These are phyloP conservation scores for Plasmodium relictum DNA, from an alignment of 169 alveolate genomes.

Conservation along the genomic window DNA sequence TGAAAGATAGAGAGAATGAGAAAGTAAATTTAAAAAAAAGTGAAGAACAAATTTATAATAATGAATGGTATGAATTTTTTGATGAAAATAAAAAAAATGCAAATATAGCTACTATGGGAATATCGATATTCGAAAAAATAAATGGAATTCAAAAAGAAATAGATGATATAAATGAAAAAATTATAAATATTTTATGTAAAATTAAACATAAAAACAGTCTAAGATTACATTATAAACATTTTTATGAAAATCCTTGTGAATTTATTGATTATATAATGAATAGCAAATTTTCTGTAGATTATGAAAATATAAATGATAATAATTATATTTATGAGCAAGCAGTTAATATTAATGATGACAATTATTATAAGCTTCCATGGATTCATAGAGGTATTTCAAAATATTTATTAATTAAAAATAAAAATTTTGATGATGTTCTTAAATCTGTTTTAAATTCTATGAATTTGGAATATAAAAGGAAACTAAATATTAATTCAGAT, in stretches of 20 bases:
- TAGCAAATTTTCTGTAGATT: constrained; percentile 61
- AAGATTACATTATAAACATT: constrained; percentile 65
- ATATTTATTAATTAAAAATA: constrained; percentile 61
- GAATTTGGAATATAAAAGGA: constrained; percentile 64
- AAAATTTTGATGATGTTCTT: constrained; percentile 72
- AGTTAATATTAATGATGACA: constrained; percentile 75
- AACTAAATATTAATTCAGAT: constrained; percentile 22
- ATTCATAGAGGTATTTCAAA: constrained; percentile 77
- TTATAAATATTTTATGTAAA: constrained; percentile 63
- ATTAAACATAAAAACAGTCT: constrained; percentile 63
- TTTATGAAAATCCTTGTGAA: constrained; percentile 76
- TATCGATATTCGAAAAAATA: constrained; percentile 64
- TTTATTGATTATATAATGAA: constrained; percentile 76
- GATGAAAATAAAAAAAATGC: constrained; percentile 8
- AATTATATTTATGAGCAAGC: constrained; percentile 69
- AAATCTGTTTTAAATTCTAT: constrained; percentile 69
- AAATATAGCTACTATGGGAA: constrained; percentile 8
- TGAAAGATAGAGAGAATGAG: neutral
- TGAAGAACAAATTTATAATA: constrained; percentile 9
- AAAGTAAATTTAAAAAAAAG: neutral
- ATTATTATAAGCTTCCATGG: constrained; percentile 74
- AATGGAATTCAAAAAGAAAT: constrained; percentile 69
- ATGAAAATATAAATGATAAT: constrained; percentile 40
- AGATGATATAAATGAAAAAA: constrained; percentile 53
- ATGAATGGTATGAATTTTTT: neutral